Percentiles rank a stretch among this genome's conserved stretches.
Conservation (phyloP, 306 rosid species). For the Sphenostylis stenocarpa region DNA sequence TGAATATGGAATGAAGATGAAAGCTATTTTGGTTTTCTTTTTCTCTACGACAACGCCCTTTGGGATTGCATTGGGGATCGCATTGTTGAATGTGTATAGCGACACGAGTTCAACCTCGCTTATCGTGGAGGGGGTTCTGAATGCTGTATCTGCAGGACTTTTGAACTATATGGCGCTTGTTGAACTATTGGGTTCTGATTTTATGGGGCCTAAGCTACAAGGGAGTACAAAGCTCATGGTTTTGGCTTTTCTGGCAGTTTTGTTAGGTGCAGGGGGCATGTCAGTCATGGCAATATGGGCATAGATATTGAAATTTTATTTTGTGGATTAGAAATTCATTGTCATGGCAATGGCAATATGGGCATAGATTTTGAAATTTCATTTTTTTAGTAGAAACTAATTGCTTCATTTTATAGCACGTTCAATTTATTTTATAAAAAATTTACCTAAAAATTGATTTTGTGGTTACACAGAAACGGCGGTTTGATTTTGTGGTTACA, state of each 20-base stretch:
- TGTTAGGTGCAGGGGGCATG: conserved; percentile 69
- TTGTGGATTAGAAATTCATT: too few relatives aligned
- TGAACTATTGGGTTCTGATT: conserved; percentile 58
- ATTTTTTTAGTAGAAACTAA: too few relatives aligned
- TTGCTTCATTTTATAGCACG: too few relatives aligned
- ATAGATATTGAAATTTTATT: neutral
- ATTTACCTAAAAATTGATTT: too few relatives aligned
- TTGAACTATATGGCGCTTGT: conserved; percentile 70
- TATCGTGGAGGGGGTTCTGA: conserved; percentile 60
- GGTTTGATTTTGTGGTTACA: too few relatives aligned
- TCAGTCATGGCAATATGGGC: conserved; percentile 80
- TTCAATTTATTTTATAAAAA: too few relatives aligned
- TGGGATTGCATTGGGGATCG: conserved; percentile 63
- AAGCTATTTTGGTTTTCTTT: conserved; percentile 51
- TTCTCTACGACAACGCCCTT: conserved; percentile 72
- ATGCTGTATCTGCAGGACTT: conserved; percentile 69
- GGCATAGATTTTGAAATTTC: too few relatives aligned
- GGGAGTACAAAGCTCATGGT: conserved; percentile 46
- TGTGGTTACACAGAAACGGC: too few relatives aligned
- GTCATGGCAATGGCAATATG: too few relatives aligned
- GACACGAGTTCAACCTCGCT: conserved; percentile 54
- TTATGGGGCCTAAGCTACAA: conserved; percentile 62
- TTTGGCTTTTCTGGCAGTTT: conserved; percentile 48
- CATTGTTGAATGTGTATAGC: conserved; percentile 52
- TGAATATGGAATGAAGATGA: conserved; percentile 54